Percentiles rank a stretch among this genome's conserved stretches.
Evolutionary conservation across 2,329 filamentous ascomycete species (phyloP).

Genomic region (Triangularia setosa): DNA sequence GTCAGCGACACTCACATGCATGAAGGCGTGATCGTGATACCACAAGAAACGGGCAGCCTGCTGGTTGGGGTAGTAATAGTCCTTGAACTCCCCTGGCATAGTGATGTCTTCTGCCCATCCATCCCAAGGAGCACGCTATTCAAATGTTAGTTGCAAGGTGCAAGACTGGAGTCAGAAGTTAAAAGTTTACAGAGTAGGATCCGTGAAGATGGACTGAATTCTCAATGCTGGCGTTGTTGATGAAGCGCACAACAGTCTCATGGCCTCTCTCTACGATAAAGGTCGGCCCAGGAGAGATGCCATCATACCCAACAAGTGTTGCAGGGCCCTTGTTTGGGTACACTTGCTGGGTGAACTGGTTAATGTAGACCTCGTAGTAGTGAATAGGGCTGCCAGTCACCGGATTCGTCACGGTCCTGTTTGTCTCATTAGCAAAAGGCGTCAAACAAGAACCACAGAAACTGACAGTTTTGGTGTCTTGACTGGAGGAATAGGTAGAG

Average conservation of each 20-base stretch:
- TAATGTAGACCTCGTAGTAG: slow-evolving; percentile 29
- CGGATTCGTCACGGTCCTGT: slow-evolving; percentile 17
- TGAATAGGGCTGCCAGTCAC: slow-evolving; percentile 21
- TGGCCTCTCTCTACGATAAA: slow-evolving; percentile 42
- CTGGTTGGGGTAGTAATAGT: slow-evolving; percentile 54
- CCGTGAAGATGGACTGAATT: slow-evolving; percentile 48
- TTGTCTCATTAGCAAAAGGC: not conserved
- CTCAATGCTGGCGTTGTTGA: slow-evolving; percentile 40
- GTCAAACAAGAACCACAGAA: not conserved
- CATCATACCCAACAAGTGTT: slow-evolving; percentile 43
- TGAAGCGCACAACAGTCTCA: slow-evolving; percentile 47
- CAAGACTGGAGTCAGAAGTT: not conserved
- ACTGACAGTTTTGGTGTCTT: slow-evolving; percentile 17
- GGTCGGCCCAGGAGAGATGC: slow-evolving; percentile 46
- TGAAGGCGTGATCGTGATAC: slow-evolving; percentile 44
- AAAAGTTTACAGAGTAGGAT: slow-evolving; percentile 35
- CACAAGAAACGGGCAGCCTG: slow-evolving; percentile 47
- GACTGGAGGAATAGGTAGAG: slow-evolving; percentile 22
- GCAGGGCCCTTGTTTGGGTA: slow-evolving; percentile 24
- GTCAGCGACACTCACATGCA: slow-evolving; percentile 17
- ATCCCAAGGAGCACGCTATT: slow-evolving; percentile 37
- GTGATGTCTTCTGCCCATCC: slow-evolving; percentile 51
- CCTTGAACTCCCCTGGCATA: slow-evolving; percentile 44
- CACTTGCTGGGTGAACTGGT: slow-evolving; percentile 24
- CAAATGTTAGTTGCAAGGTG: not conserved